Conservation (phyloP, 2,329 filamentous ascomycete species). For the Cordyceps militaris region DNA sequence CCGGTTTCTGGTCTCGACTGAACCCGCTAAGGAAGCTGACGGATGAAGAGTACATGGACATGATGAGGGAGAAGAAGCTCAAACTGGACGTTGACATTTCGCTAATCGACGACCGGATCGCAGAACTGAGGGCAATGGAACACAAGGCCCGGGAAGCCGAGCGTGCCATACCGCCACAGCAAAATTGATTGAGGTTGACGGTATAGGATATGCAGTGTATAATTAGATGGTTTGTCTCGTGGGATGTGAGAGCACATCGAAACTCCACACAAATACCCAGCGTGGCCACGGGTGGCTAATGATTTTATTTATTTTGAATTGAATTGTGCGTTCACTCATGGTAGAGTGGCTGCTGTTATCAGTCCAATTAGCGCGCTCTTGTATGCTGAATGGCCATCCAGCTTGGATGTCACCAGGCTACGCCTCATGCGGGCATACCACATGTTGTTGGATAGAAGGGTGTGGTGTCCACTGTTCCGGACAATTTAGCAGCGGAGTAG, state of each 20-base stretch:
- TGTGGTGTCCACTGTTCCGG: background rate
- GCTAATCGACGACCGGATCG: conserved; percentile 69
- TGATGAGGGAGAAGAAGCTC: conserved; percentile 65
- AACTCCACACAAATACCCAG: background rate
- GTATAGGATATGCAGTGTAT: background rate
- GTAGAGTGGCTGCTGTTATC: background rate
- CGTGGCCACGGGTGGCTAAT: background rate
- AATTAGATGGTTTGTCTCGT: background rate
- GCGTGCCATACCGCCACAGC: background rate
- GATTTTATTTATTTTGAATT: background rate
- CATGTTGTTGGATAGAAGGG: background rate
- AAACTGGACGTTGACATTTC: conserved; percentile 70
- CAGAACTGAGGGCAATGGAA: conserved; percentile 23
- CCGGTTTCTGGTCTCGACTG: conserved; percentile 54
- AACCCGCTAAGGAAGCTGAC: conserved; percentile 63
- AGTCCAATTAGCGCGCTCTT: background rate
- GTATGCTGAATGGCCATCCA: background rate
- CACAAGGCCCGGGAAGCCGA: conserved; percentile 6
- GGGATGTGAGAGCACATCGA: background rate
- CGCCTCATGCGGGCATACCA: background rate
- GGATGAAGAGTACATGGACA: conserved; percentile 64
- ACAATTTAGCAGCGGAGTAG: background rate
- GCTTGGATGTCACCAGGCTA: conserved; percentile 1
- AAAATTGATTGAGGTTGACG: background rate
- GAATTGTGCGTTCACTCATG: background rate